These are phyloP conservation scores for Asterionellopsis glacialis DNA, from an alignment of 108 stramenopile species.

Conservation along the genomic window DNA sequence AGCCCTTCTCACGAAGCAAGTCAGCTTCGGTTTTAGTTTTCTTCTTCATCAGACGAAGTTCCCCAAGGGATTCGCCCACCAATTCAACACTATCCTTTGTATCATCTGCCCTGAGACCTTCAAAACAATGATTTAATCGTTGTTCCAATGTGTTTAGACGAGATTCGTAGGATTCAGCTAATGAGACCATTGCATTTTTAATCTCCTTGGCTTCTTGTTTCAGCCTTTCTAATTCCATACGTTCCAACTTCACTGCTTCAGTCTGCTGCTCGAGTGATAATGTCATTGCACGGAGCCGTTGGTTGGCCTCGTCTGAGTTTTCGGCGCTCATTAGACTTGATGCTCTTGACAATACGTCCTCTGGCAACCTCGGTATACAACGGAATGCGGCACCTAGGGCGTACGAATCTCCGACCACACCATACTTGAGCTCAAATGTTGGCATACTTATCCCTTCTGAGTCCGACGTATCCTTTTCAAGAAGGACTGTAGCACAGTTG, in stretches of 20 bases:
- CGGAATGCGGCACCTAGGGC: constrained; percentile 66
- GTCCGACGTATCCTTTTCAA: constrained; percentile 12
- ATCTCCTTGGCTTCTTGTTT: constrained; percentile 19
- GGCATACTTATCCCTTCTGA: constrained; percentile 24
- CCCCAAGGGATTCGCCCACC: constrained; percentile 58
- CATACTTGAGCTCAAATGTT: constrained; percentile 61
- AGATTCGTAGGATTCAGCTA: constrained; percentile 49
- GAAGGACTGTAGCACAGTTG: constrained; percentile 59
- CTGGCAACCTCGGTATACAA: constrained; percentile 46
- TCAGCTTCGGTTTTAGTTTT: constrained; percentile 45
- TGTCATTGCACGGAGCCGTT: constrained; percentile 23
- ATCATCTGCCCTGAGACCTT: constrained; percentile 24
- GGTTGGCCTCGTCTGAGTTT: background rate
- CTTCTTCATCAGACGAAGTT: constrained; percentile 43
- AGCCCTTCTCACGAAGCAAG: constrained; percentile 47
- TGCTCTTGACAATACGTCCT: constrained; percentile 61
- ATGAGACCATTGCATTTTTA: constrained; percentile 48
- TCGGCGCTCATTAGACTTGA: constrained; percentile 30
- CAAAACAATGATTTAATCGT: constrained; percentile 37
- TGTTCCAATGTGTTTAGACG: constrained; percentile 45
- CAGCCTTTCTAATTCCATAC: constrained; percentile 22
- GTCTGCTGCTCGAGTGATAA: constrained; percentile 49
- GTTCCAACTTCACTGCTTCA: constrained; percentile 13
- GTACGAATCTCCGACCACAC: constrained; percentile 69
- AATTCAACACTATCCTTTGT: constrained; percentile 31